Evolutionary conservation across 1,139 yeast species (phyloP).

Genomic region (Suhomyces anneliseae): DNA sequence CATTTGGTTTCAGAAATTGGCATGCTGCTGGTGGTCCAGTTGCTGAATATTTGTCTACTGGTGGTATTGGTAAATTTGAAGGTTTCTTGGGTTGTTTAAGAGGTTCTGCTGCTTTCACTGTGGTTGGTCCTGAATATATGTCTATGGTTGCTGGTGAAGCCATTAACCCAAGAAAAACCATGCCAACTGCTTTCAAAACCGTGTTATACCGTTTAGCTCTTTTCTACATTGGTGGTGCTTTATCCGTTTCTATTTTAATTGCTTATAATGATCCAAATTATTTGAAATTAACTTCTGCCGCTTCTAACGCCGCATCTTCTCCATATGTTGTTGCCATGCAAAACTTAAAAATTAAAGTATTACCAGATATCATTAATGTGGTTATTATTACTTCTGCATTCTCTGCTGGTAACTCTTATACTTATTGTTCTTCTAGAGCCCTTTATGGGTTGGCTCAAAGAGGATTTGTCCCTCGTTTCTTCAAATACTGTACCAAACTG

Average conservation of each 20-base stretch:
- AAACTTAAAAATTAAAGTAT: constrained; percentile 36
- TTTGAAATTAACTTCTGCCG: constrained; percentile 22
- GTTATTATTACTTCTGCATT: constrained; percentile 38
- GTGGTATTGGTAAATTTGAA: constrained; percentile 64
- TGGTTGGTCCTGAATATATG: constrained; percentile 84
- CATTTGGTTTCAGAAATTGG: constrained; percentile 71
- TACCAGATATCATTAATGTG: constrained; percentile 45
- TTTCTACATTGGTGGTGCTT: constrained; percentile 58
- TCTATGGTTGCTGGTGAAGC: constrained; percentile 86
- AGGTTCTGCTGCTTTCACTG: constrained; percentile 62
- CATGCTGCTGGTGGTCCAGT: constrained; percentile 47
- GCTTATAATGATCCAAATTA: constrained; percentile 43
- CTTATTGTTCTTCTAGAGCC: constrained; percentile 45
- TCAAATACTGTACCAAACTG: constrained; percentile 41
- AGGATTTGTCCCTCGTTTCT: constrained; percentile 42
- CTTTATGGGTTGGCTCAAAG: constrained; percentile 40
- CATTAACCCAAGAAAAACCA: constrained; percentile 68
- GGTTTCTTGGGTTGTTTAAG: constrained; percentile 64
- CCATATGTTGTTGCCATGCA: constrained; percentile 50
- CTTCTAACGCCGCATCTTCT: constrained; percentile 33
- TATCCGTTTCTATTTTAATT: constrained; percentile 40
- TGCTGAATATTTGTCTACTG: constrained; percentile 54
- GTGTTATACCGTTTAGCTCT: constrained; percentile 71
- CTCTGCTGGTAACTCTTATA: constrained; percentile 47
- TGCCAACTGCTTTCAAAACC: constrained; percentile 77